phyloP scores from a whole-genome alignment of 495 filamentous ascomycete species.

The Chaetomidium leptoderma region DNA sequence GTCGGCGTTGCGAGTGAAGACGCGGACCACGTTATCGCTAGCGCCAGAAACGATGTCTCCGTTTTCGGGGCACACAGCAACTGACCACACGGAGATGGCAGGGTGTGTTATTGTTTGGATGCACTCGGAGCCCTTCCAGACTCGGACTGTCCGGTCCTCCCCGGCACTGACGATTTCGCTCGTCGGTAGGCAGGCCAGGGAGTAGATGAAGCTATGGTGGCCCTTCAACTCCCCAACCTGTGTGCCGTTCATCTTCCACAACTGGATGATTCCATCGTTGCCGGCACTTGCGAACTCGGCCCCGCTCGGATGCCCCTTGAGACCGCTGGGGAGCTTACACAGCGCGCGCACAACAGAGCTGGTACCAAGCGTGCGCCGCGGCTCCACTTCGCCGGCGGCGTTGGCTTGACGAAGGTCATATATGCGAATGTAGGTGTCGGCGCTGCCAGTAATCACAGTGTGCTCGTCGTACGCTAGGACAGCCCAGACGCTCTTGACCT shows the following conservation, averaged over 20 bases:
- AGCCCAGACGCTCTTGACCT: constrained; percentile 76
- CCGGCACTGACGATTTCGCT: constrained; percentile 88
- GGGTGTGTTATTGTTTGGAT: constrained; percentile 96
- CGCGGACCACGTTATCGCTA: constrained; percentile 79
- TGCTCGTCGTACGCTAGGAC: constrained; percentile 77
- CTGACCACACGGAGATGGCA: constrained; percentile 92
- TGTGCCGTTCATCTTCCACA: constrained; percentile 75
- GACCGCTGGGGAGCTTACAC: constrained; percentile 62
- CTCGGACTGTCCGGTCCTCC: constrained; percentile 84
- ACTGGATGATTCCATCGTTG: constrained; percentile 78
- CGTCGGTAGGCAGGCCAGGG: constrained; percentile 67
- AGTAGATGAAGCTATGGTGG: constrained; percentile 95
- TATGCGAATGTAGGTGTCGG: constrained; percentile 82
- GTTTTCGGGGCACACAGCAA: constrained; percentile 71
- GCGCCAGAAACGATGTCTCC: constrained; percentile 92
- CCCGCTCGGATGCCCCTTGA: constrained; percentile 63
- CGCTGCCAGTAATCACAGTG: constrained; percentile 85
- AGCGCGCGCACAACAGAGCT: constrained; percentile 82
- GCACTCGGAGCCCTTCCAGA: constrained; percentile 81
- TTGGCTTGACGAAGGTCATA: constrained; percentile 66
- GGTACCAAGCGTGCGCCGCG: constrained; percentile 70
- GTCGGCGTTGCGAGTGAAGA: constrained; percentile 74
- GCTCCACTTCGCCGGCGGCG: constrained; percentile 64
- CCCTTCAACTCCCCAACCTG: constrained; percentile 71
- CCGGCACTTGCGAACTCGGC: constrained; percentile 86